A percentile compares a stretch with the other conserved stretches of the same genome.
These are phyloP conservation scores for Teunomyces lycoperdinae DNA, from an alignment of 805 yeast genomes.

Conservation along the genomic window DNA sequence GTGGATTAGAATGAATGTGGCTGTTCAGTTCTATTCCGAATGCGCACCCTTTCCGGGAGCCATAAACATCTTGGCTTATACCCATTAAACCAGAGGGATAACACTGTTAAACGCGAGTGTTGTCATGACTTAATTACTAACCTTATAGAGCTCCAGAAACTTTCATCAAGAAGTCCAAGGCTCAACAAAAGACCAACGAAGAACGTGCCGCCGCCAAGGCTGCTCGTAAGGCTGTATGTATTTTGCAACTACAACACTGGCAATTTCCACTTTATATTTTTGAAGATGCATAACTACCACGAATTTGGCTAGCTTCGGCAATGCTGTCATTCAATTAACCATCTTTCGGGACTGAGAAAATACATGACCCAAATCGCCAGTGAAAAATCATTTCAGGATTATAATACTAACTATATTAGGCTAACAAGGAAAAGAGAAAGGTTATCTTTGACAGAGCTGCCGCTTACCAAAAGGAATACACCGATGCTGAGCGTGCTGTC, in stretches of 20 bases:
- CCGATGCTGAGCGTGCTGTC: conserved; percentile 85
- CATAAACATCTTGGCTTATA: conserved; percentile 11
- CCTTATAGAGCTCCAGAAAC: conserved; percentile 68
- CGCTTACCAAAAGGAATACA: conserved; percentile 94
- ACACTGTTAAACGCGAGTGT: conserved; percentile 1
- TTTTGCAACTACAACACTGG: conserved; percentile 4
- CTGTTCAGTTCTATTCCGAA: conserved; percentile 33
- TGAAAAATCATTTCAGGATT: neutral
- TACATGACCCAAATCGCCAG: conserved; percentile 3
- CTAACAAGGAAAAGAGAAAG: conserved; percentile 52
- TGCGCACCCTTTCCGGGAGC: conserved; percentile 21
- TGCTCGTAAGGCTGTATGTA: conserved; percentile 80
- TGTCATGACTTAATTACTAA: conserved; percentile 18
- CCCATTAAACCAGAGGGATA: conserved; percentile 5
- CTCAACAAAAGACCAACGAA: conserved; percentile 73
- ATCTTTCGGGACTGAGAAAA: conserved; percentile 79
- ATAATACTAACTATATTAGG: conserved; percentile 38
- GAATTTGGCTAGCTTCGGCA: conserved; percentile 65
- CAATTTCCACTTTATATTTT: conserved; percentile 13
- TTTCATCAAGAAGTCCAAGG: conserved; percentile 77
- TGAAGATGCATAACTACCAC: conserved; percentile 53
- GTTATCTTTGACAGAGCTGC: conserved; percentile 91
- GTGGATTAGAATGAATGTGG: conserved; percentile 35
- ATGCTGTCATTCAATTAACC: conserved; percentile 76
- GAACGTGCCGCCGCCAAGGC: conserved; percentile 77